Evolutionary conservation across 1,284 basidiomycete genomes (phyloP).

Genomic region (Microbotryum scabiosae): DNA sequence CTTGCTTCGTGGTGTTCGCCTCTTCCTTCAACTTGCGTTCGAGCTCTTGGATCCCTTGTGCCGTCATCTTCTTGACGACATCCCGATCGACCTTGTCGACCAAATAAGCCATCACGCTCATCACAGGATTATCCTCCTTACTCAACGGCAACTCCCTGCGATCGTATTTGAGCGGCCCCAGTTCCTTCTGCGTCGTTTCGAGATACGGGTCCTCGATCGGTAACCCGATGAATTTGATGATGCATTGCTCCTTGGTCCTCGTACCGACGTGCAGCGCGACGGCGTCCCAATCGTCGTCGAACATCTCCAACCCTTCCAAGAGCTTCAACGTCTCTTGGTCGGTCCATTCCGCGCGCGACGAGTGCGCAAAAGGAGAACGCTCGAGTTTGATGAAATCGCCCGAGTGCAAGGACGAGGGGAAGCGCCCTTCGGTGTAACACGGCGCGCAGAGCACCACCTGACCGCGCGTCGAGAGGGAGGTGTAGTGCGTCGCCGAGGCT

Average conservation of each 20-base stretch:
- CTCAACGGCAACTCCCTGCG: conserved; percentile 69
- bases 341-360: conserved; percentile 57
- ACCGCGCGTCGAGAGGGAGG: conserved; percentile 47
- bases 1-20: conserved; percentile 46
- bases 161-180: conserved; percentile 70
- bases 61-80: conserved; percentile 87
- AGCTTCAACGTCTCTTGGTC: conserved; percentile 84
- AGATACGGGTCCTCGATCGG: conserved; percentile 93
- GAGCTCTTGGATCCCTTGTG: conserved; percentile 64
- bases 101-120: conserved; percentile 96
- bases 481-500: conserved; percentile 58
- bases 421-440: conserved; percentile 93
- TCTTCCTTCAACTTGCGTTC: conserved; percentile 55
- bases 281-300: conserved; percentile 90
- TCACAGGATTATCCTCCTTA: conserved; percentile 92
- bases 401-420: conserved; percentile 91
- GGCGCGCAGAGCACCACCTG: conserved; percentile 71
- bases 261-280: conserved; percentile 89
- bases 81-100: conserved; percentile 77
- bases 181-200: conserved; percentile 45
- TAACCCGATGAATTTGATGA: conserved; percentile 87
- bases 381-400: conserved; percentile 92
- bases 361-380: conserved; percentile 47
- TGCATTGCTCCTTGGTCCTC: conserved; percentile 84
- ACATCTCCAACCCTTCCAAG: conserved; percentile 95